Evolutionary conservation across 192 early-diverging fungal species (phyloP), one percentile per base, ranked within the genome.

Genomic region (Linnemannia schmuckeri): DNA sequence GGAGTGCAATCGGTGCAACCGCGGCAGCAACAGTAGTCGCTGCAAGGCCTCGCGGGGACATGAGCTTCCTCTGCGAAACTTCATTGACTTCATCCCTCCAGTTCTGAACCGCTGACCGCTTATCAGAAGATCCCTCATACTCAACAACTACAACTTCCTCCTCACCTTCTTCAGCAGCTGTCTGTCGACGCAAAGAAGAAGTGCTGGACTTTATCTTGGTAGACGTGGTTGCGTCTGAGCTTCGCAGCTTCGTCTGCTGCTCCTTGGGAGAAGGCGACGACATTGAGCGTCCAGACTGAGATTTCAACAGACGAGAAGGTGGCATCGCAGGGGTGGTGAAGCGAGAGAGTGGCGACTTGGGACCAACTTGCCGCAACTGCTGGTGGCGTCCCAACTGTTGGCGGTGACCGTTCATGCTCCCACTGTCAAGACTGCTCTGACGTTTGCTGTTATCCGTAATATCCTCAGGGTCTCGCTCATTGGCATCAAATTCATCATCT

Each of bases 51-150:
- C 78, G 74, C 1, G 83, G 78, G 1, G 83, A 86, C 20, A 75
- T 76, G 4, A 35, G 76, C 37, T 75, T 86, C 61, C 74, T 70
- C 30, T 80, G 75, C 3, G 83, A 80, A 1, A 80, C 75, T 27
- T 86, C 79, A 18, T 86, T 86, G 46, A 86, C 83, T 30, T 86
- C 83, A 73, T 86, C 83, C 30, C 78, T 72, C 83, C 83, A 86
- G 44, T 35, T 77, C 30, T 47, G 41, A 57, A 86, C 83, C 1
- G 83, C 83, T 3, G 78, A 86, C 40, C 79, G 74, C 70, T 74
- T 80, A 22, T 86, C 83, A 1, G 80, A 55, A 4, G 82, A 77
- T 9, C 76, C 68, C 37, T 84, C 82, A 46, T 37, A 57, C 4
- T 55, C 46, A 22, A 40, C 24, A 20, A 52, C 49, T 6, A 18